These are phyloP conservation scores for Saccharomyces hybrid DNA, from an alignment of 1,139 yeast genomes.

Conservation along the genomic window DNA sequence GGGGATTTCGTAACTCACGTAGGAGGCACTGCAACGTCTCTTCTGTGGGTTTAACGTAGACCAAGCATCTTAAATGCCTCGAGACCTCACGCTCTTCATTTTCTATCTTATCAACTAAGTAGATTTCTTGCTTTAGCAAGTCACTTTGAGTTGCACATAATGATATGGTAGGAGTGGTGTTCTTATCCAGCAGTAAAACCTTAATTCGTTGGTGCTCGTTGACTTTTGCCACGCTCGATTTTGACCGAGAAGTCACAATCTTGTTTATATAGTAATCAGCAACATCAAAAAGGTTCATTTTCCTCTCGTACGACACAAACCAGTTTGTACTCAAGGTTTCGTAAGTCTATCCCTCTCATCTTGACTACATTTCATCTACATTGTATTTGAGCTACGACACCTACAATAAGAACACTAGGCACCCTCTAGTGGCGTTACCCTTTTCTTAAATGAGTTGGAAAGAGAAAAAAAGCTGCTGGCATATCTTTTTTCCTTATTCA, in stretches of 20 bases:
- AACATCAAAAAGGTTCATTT: constrained; percentile 47
- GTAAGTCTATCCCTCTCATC: neutral
- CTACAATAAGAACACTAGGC: neutral
- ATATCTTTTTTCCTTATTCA: neutral
- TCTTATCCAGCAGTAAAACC: constrained; percentile 69
- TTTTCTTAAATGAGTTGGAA: neutral
- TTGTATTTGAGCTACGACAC: neutral
- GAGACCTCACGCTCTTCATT: constrained; percentile 61
- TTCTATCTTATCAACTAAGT: constrained; percentile 64
- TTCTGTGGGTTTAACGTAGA: constrained; percentile 66
- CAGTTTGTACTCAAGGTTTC: neutral
- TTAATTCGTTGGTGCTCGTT: constrained; percentile 45
- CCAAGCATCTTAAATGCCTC: constrained; percentile 78
- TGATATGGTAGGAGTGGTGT: constrained; percentile 77
- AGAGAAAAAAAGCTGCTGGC: neutral
- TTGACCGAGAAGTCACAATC: constrained; percentile 34
- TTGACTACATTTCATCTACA: neutral
- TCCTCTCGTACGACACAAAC: neutral
- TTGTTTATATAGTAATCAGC: constrained; percentile 44
- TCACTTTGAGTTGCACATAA: constrained; percentile 84
- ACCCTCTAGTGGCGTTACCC: neutral
- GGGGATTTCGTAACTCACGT: constrained; percentile 68
- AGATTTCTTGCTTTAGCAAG: constrained; percentile 71
- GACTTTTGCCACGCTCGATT: constrained; percentile 16
- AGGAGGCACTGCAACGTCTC: constrained; percentile 54